Evolutionary conservation across 202 grass and related monocot genomes (phyloP), one percentile per base, ranked within the genome.

Genomic region (Setaria viridis): DNA sequence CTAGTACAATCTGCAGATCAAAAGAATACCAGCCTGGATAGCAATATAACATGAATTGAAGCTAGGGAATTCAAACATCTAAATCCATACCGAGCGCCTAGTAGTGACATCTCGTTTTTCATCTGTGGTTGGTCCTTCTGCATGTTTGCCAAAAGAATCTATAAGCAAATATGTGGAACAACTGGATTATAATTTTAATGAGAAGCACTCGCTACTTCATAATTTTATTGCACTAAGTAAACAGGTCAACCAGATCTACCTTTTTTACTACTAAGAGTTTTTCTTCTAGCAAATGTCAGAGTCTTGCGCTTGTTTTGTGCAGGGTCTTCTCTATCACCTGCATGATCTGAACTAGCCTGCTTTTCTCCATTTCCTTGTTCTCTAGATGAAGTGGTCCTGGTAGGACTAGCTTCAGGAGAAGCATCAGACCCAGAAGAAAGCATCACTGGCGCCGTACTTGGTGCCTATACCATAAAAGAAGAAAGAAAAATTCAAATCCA

Each of bases 401-500:
- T 72, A 71, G 87, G 90, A 70, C 87, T 90, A 19, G 82, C 91
- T 80, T 85, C 89, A 84, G 50, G 77, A 15, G 95, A 98, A 50
- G 42, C 50, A 82, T 92, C 95, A 48, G 95, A 97, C 34, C 85
- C 85, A 34, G 91, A 98, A 70, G 91, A 90, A 77, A 95, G 85
- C 89, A 90, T 84, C 85, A 92, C 80, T 1, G 85, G 56, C 62
- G 56, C 78, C 13, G 68, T 74, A 30, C 62, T 91, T 66, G 93
- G 93, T 34, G 91, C 85, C 93, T 98, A 76, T 87, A 72, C 6
- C 25, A 21, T 70, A 76, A 17, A 70, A 80, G 82, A 57, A 82
- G 19, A 58, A 65, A 67, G 33, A 39, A 64, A 37, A 37, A 59
- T 80, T 15, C 50, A 66, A 80, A 64, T 80, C 3, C 15, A 53